A percentile compares a stretch with the other conserved stretches of the same genome.
Evolutionary conservation across 306 rosid genomes (phyloP).

Genomic region (Cucumis cinereus): DNA sequence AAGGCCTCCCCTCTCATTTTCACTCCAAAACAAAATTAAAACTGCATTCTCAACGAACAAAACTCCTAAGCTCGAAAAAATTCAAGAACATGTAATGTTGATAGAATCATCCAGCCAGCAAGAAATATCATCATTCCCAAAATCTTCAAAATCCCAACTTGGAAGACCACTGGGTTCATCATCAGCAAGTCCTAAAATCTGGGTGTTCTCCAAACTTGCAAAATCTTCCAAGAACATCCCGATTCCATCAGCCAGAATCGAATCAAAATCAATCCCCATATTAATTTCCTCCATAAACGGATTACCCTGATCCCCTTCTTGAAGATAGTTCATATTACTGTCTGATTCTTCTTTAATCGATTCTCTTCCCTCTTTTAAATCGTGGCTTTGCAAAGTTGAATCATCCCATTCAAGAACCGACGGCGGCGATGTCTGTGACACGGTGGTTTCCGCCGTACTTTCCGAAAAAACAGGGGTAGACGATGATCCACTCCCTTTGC

Average conservation of each 20-base stretch:
- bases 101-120: slow-evolving; percentile 57
- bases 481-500: neutral
- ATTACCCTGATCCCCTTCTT: slow-evolving; percentile 2
- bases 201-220: slow-evolving; percentile 12
- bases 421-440: slow-evolving; percentile 42
- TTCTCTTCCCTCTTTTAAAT: slow-evolving; percentile 4
- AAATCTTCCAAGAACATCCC: slow-evolving; percentile 29
- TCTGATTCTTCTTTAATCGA: slow-evolving; percentile 19
- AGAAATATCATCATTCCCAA: slow-evolving; percentile 45
- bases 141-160: slow-evolving; percentile 50
- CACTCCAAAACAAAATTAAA: neutral
- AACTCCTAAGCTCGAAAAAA: slow-evolving; percentile 25
- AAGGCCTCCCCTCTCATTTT: neutral
- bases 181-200: slow-evolving; percentile 30
- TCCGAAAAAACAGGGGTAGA: slow-evolving; percentile 11
- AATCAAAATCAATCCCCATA: slow-evolving; percentile 24
- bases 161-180: slow-evolving; percentile 50
- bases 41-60: neutral
- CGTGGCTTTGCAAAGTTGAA: slow-evolving; percentile 16
- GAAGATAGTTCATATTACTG: slow-evolving; percentile 15
- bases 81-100: slow-evolving; percentile 43
- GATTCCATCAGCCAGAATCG: slow-evolving; percentile 16
- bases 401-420: slow-evolving; percentile 54
- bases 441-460: slow-evolving; percentile 16
- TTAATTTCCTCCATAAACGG: slow-evolving; percentile 15